phyloP scores from a whole-genome alignment of 768 basidiomycete genomes.

The Fistulinella prunicolor region DNA sequence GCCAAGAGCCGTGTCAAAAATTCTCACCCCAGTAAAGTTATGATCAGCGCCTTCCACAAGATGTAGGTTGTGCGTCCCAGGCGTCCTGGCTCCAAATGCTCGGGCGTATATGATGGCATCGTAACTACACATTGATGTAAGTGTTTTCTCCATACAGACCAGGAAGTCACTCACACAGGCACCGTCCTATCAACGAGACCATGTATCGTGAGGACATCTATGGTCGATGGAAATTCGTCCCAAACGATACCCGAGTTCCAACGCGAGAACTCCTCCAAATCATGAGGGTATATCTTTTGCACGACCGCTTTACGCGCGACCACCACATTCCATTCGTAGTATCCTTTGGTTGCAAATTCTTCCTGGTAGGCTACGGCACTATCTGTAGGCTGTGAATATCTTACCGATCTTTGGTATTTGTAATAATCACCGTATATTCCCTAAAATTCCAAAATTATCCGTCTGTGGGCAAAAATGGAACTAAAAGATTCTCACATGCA shows the following conservation, averaged over 20 bases:
- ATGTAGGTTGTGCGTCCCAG: slow-evolving; percentile 70
- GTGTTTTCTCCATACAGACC: background rate
- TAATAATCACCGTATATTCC: slow-evolving; percentile 26
- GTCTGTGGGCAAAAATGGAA: background rate
- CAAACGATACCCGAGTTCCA: slow-evolving; percentile 71
- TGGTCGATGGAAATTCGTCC: slow-evolving; percentile 58
- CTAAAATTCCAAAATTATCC: slow-evolving; percentile 10
- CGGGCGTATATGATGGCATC: slow-evolving; percentile 70
- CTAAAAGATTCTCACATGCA: slow-evolving; percentile 54
- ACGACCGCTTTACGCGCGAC: slow-evolving; percentile 63
- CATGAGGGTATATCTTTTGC: slow-evolving; percentile 53
- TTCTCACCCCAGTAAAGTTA: slow-evolving; percentile 61
- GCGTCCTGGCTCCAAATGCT: slow-evolving; percentile 50
- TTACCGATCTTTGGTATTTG: background rate
- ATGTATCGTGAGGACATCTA: slow-evolving; percentile 74
- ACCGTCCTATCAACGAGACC: slow-evolving; percentile 69
- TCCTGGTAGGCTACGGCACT: slow-evolving; percentile 39
- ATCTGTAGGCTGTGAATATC: slow-evolving; percentile 19
- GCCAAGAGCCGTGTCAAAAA: background rate
- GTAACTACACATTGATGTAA: slow-evolving; percentile 42
- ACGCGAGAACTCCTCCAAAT: slow-evolving; percentile 56
- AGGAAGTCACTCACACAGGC: slow-evolving; percentile 52
- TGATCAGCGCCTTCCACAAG: slow-evolving; percentile 76
- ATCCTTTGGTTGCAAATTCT: slow-evolving; percentile 54
- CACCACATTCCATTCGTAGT: slow-evolving; percentile 56